Percentiles rank a stretch among this genome's conserved stretches.
Conservation (phyloP, 192 early-diverging fungal genomes). For the Coemansia biformis region DNA sequence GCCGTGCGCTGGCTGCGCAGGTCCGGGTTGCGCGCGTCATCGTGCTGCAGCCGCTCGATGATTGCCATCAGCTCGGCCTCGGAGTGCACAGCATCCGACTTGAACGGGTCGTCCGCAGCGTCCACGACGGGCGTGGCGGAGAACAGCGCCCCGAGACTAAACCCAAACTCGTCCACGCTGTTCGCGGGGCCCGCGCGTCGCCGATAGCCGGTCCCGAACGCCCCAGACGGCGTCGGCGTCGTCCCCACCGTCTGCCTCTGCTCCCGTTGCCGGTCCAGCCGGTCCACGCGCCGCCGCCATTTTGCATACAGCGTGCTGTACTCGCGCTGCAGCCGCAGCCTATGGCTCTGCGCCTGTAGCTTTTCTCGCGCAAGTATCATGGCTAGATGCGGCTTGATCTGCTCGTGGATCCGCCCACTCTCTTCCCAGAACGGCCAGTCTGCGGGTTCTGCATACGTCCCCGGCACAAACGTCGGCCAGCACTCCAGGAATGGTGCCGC, state of each 20-base stretch:
- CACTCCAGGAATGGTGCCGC: constrained; percentile 26
- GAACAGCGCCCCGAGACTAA: constrained; percentile 36
- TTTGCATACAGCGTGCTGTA: constrained; percentile 36
- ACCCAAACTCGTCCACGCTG: constrained; percentile 35
- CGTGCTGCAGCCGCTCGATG: constrained; percentile 64
- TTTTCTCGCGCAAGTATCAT: constrained; percentile 20
- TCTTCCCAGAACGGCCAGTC: constrained; percentile 49
- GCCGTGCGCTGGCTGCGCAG: constrained; percentile 65
- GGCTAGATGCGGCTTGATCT: constrained; percentile 20
- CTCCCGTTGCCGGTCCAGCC: constrained; percentile 44
- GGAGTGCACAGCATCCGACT: constrained; percentile 67
- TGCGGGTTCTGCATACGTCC: constrained; percentile 18
- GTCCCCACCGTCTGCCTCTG: constrained; percentile 7
- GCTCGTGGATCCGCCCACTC: constrained; percentile 19
- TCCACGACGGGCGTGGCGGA: constrained; percentile 21
- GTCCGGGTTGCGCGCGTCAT: constrained; percentile 67
- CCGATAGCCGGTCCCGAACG: constrained; percentile 10
- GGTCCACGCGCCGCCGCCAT: constrained; percentile 44
- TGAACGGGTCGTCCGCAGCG: constrained; percentile 45
- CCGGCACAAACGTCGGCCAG: constrained; percentile 36
- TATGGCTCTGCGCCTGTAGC: constrained; percentile 11
- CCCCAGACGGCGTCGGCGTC: neutral
- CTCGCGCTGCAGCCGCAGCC: constrained; percentile 29
- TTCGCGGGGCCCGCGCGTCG: constrained; percentile 1
- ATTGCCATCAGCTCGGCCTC: constrained; percentile 75